Base-by-base conservation (phyloP, 2,329 filamentous ascomycete species). In the Trichoderma afroharzianum region DNA sequence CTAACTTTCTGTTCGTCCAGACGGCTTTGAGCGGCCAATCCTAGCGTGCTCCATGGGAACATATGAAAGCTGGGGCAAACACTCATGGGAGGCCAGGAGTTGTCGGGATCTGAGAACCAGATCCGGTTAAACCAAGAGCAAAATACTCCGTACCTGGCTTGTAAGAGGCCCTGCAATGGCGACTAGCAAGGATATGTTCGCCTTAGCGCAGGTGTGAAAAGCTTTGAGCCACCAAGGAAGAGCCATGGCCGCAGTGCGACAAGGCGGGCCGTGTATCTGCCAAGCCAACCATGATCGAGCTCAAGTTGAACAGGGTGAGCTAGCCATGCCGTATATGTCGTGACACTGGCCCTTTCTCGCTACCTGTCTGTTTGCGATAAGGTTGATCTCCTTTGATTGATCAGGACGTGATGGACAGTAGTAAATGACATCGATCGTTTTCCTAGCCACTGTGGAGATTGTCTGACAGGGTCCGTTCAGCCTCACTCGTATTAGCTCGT, bases 141-240 rank as follows among this genome's bases (percentile, higher is more conserved):
- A 47, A 15, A 68, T 43, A 30, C 28, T 58, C 50, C 26, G 64
- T 68, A 18, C 63, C 63, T 68, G 53, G 53, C 26, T 33, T 32
- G 64, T 6, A 15, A 61, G 26, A 43, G 33, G 24, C 12, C 28
- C 21, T 36, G 63, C n/a, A 64, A 36, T 47, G 30, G 43, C 55
- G 28, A 50, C 66, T 68, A 69, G 30, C 57, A 61, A 33, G 39
- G 55, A 32, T 68, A n/a, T 18, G n/a, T 24, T 30, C 55, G 58
- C 43, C 66, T 68, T 61, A 61, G 66, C 36, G 66, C 66, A 68
- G 55, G 66, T 33, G 55, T 61, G 55, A 61, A 43, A 61, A 50
- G 55, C 66, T 15, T 18, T 61, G 66, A 68, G 67, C 66, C 33
- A 47, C 55, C 39, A 50, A n/a, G 26, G n/a, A 33, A 28, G 26